phyloP scores from a whole-genome alignment of 345 rosid species.

The Raphanus sativus region DNA sequence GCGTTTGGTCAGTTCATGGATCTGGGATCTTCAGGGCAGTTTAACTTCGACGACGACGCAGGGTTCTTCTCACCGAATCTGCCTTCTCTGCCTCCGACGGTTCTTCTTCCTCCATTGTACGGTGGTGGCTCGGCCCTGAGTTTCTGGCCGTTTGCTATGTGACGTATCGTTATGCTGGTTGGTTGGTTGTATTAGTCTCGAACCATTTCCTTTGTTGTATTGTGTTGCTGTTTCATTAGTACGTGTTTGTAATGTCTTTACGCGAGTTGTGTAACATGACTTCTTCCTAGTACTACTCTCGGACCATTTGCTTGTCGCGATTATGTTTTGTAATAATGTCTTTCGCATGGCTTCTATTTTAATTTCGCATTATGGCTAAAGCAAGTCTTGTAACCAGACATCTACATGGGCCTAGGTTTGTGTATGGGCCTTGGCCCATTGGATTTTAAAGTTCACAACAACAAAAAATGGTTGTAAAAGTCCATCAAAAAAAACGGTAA shows the following conservation, averaged over 20 bases:
- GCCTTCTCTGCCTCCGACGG: conserved; percentile 34
- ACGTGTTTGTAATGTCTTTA: neutral
- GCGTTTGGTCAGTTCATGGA: conserved; percentile 17
- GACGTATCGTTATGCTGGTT: conserved; percentile 4
- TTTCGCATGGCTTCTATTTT: neutral
- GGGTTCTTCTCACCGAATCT: conserved; percentile 18
- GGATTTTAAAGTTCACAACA: neutral
- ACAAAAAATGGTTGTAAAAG: neutral
- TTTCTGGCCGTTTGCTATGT: conserved; percentile 36
- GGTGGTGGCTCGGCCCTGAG: conserved; percentile 30
- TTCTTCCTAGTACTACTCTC: neutral
- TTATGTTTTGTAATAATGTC: neutral
- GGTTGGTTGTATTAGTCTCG: neutral
- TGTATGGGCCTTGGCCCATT: neutral
- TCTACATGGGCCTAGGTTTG: too few species aligned
- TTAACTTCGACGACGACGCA: conserved; percentile 9
- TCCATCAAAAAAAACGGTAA: neutral
- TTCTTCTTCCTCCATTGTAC: conserved; percentile 17
- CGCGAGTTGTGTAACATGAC: neutral
- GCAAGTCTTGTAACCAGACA: too few species aligned
- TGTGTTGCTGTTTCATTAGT: neutral
- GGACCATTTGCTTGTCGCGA: neutral
- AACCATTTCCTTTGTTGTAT: neutral
- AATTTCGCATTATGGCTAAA: too few species aligned
- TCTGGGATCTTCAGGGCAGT: conserved; percentile 5